Evolutionary conservation across 2,329 filamentous ascomycete species (phyloP).

Genomic region (Claviceps africana): DNA sequence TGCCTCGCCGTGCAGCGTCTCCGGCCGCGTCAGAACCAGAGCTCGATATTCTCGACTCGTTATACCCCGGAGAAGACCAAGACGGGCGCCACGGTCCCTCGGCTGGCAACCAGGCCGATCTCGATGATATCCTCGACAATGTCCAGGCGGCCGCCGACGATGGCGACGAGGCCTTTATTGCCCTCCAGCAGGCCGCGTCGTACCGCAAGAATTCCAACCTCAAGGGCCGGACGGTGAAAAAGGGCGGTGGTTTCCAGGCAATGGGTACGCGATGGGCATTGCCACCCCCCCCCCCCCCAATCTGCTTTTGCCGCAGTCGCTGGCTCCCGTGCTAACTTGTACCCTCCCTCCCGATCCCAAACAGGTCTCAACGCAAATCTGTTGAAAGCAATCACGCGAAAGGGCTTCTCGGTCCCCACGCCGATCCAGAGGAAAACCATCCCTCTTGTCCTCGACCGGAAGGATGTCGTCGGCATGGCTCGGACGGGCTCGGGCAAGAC

Average conservation of each 20-base stretch:
- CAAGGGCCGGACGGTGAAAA: slow-evolving; percentile 78
- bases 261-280: slow-evolving; percentile 47
- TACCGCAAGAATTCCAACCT: slow-evolving; percentile 75
- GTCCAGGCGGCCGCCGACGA: slow-evolving; percentile 29
- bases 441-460: slow-evolving; percentile 72
- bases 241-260: slow-evolving; percentile 89
- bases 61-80: slow-evolving; percentile 51
- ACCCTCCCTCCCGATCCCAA: neutral
- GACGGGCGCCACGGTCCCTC: slow-evolving; percentile 24
- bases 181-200: slow-evolving; percentile 69
- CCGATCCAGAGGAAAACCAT: slow-evolving; percentile 97
- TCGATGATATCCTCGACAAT: slow-evolving; percentile 47
- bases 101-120: slow-evolving; percentile 37
- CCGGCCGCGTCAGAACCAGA: slow-evolving; percentile 80
- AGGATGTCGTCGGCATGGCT: slow-evolving; percentile 98
- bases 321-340: neutral
- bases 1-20: slow-evolving; percentile 62
- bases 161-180: slow-evolving; percentile 83
- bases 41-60: slow-evolving; percentile 70
- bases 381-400: slow-evolving; percentile 79
- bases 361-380: slow-evolving; percentile 64
- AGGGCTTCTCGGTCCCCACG: slow-evolving; percentile 91
- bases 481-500: slow-evolving; percentile 98
- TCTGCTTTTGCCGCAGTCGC: neutral
- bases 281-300: neutral